Conservation (phyloP, 2,329 filamentous ascomycete genomes). For the Thelonectria blattea region DNA sequence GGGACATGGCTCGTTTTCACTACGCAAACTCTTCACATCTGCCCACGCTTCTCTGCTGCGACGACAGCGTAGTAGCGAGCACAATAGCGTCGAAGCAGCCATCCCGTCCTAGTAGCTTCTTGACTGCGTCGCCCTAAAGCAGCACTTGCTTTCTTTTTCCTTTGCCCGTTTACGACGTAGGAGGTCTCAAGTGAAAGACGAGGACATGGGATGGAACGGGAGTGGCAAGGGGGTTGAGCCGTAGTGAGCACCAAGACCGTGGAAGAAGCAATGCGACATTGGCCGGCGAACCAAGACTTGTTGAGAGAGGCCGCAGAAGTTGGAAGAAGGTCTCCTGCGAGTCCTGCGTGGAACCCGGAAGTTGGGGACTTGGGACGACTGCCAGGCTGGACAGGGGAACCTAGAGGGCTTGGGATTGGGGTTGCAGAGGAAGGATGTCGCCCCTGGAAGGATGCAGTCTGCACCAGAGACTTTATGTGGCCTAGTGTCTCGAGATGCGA, state of each 20-base stretch:
- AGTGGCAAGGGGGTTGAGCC: background rate
- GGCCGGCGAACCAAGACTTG: background rate
- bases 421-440: background rate
- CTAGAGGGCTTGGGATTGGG: background rate
- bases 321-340: background rate
- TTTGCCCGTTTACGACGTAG: background rate
- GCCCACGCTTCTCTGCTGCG: background rate
- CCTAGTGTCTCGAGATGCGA: background rate
- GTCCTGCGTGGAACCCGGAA: background rate
- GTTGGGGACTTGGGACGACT: constrained; percentile 7
- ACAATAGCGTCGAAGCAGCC: background rate
- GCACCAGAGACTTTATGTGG: background rate
- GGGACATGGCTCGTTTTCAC: background rate
- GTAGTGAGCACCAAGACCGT: background rate
- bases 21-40: background rate
- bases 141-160: background rate
- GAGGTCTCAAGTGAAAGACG: background rate
- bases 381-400: background rate
- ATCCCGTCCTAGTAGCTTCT: background rate
- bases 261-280: constrained; percentile 9
- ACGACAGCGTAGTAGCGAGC: background rate
- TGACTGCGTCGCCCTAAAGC: background rate
- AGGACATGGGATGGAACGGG: background rate
- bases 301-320: background rate
- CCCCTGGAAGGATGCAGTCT: background rate